Percentiles rank a stretch among this genome's conserved stretches.
phyloP scores from a whole-genome alignment of 176 grass and related monocot species.

The Areca catechu region DNA sequence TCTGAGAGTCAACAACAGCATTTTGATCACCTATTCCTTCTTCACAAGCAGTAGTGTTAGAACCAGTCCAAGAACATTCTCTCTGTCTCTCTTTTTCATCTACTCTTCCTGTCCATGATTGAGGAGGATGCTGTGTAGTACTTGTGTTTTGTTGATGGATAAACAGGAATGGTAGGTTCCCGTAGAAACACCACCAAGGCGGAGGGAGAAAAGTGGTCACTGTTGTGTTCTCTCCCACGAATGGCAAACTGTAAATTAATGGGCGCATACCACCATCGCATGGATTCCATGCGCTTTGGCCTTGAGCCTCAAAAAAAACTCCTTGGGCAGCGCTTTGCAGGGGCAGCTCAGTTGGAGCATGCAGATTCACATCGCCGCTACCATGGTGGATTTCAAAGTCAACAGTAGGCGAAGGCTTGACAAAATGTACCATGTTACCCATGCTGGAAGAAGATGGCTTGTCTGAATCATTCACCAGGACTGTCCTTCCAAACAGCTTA shows the following conservation, averaged over 20 bases:
- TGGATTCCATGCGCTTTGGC: slow-evolving; percentile 21
- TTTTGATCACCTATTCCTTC: slow-evolving; percentile 15
- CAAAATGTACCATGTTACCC: background rate
- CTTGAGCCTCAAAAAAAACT: slow-evolving; percentile 11
- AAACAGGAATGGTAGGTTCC: slow-evolving; percentile 13
- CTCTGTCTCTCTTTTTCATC: slow-evolving; percentile 12
- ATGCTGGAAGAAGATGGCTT: background rate
- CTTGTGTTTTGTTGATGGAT: slow-evolving; percentile 11
- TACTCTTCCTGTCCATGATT: slow-evolving; percentile 5
- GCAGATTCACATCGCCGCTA: slow-evolving; percentile 18
- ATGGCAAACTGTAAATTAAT: slow-evolving; percentile 36
- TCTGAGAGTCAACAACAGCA: slow-evolving; percentile 31
- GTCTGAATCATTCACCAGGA: slow-evolving; percentile 27
- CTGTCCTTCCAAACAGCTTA: slow-evolving; percentile 67
- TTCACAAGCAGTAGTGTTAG: slow-evolving; percentile 22
- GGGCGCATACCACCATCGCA: slow-evolving; percentile 25
- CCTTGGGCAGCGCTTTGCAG: slow-evolving; percentile 12
- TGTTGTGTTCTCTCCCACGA: slow-evolving; percentile 21
- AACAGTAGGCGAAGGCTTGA: background rate
- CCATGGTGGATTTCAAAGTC: background rate
- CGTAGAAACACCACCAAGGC: slow-evolving; percentile 32
- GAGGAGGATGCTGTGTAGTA: slow-evolving; percentile 8
- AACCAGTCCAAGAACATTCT: slow-evolving; percentile 38
- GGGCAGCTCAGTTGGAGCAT: slow-evolving; percentile 26
- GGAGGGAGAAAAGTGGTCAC: background rate